Evolutionary conservation across 2,329 filamentous ascomycete species (phyloP), one percentile per base, ranked within the genome.

Genomic region (Calonectria leucothoes): DNA sequence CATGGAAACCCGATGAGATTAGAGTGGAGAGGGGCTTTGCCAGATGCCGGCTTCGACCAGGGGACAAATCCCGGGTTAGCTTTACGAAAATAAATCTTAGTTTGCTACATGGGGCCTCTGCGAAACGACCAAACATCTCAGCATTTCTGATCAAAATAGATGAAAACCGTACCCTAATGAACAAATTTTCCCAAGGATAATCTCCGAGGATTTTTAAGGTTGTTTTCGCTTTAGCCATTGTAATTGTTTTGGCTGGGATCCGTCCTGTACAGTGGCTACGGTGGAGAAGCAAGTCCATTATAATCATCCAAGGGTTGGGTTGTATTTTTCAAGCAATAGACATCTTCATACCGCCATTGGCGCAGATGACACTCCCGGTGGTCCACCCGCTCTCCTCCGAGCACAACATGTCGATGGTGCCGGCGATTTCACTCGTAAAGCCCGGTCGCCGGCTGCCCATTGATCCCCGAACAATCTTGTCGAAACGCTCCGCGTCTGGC

Each of bases 351-450:
- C 85, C 85, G 4, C 93, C 93, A 78, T 94, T 94, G 17, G 92
- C 92, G 83, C 91, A 94, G n/a, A 94, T 88, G 37, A 94, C 89
- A 80, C 90, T 93, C 5, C 93, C 93, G 1, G 93, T 94, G 71
- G 91, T 92, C 92, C 93, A 94, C 2, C 87, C 89, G 48, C 88
- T 88, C 82, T 94, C 93, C 14, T 88, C 88, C 8, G 89, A 89
- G 81, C 93, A 94, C 49, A 94, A 85, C 92, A 94, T 94, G 11
- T 89, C 93, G 59, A 94, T 90, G 6, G 93, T 89, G 1, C 92
- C 93, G 0, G 93, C 93, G 83, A 94, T 88, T 83, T 94, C 93
- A 49, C 73, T 74, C 10, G 82, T 82, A 66, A 85, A 84, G 2
- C 82, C 83, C 0, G 83, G 83, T 29, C 83, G 73, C 68, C 82